Evolutionary conservation across 2,329 filamentous ascomycete genomes (phyloP), one percentile per base, ranked within the genome.

Genomic region (Scopulariopsis brevicaulis): DNA sequence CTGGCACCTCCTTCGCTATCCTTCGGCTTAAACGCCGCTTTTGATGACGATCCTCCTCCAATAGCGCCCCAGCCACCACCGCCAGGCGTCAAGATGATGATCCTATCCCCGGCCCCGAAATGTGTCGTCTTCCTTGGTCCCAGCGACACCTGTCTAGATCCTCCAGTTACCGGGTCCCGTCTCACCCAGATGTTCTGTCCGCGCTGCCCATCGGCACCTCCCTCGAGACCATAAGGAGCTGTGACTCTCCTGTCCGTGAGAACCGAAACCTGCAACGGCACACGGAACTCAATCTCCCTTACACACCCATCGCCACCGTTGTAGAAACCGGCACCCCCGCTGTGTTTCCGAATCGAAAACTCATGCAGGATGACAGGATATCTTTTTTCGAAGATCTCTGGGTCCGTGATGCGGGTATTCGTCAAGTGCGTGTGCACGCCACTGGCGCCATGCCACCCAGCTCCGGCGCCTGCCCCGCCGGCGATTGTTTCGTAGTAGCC

Each of bases 141-240:
- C 46, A 92, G 68, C n/a, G n/a, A n/a, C n/a, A n/a, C n/a, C n/a
- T n/a, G n/a, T n/a, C n/a, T n/a, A n/a, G n/a, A n/a, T n/a, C n/a
- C n/a, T n/a, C n/a, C n/a, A n/a, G 65, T 89, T 91, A 66, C 92
- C 85, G 56, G 77, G 75, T 46, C 85, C 74, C 68, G 85, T 6
- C 22, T 50, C 46, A 95, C 85, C 93, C 93, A 97, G 53, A 95
- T 75, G 64, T 97, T 97, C 61, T 92, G 73, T 0, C 93, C 93
- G 55, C 87, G 86, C 64, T 83, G 73, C 0, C 84, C 93, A 61
- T 93, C 87, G 59, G 85, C 86, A 3, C 93, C 93, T 0, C 93
- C 93, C 24, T 84, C 85, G 60, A 96, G 77, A 0, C 93, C 92
- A 20, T 72, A 71, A 0, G 73, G 89, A 53, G 81, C 81, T 64